Evolutionary conservation across 228 moss, liverwort and hornwort genomes (phyloP).

Genomic region (Sphagnum fallax): DNA sequence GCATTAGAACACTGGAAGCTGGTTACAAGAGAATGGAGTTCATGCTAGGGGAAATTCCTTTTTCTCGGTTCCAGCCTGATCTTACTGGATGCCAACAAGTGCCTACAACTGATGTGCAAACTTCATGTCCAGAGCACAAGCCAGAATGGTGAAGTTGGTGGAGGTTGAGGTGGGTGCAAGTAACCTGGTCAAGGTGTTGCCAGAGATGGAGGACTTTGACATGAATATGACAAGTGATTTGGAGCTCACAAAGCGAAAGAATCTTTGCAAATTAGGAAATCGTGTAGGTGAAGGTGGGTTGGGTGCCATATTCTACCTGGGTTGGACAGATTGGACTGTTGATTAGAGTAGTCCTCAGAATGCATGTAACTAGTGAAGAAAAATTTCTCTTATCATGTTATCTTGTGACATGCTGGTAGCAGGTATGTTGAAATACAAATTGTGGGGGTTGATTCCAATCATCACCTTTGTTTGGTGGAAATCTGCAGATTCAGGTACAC

Average conservation of each 20-base stretch:
- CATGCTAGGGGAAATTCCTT: background rate
- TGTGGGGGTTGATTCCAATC: background rate
- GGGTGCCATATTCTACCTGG: background rate
- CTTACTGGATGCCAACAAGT: background rate
- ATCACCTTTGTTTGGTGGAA: background rate
- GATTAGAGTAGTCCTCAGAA: too few species aligned
- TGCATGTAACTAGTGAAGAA: too few species aligned
- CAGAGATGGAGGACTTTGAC: slow-evolving; percentile 24
- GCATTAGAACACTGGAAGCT: background rate
- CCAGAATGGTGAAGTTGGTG: slow-evolving; percentile 53
- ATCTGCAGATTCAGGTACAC: background rate
- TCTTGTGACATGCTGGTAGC: too few species aligned
- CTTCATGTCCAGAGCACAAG: slow-evolving; percentile 46
- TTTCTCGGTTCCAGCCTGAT: background rate
- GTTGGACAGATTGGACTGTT: too few species aligned
- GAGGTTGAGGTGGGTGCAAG: slow-evolving; percentile 54
- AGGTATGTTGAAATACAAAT: background rate
- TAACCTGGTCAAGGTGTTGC: slow-evolving; percentile 20
- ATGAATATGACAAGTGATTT: background rate
- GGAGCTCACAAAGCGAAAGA: background rate
- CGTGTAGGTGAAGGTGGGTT: background rate
- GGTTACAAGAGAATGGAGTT: background rate
- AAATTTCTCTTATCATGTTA: too few species aligned
- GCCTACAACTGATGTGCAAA: background rate
- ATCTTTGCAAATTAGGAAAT: background rate